A percentile compares a stretch with the other conserved stretches of the same genome.
phyloP scores from a whole-genome alignment of 257 asterid species.

The Solanum clarkiae region DNA sequence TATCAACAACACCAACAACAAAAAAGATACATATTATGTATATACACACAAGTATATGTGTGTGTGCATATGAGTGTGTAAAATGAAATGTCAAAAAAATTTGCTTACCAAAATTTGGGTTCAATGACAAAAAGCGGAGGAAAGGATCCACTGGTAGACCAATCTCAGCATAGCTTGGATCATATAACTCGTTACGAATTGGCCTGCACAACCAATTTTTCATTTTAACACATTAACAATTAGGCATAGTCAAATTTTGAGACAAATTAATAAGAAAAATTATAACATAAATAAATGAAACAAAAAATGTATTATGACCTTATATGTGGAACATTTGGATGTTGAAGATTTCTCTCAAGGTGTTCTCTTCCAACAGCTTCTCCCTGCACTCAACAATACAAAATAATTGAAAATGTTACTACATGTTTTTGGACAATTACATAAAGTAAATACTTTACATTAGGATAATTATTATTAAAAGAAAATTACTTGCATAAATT shows the following conservation, averaged over 20 bases:
- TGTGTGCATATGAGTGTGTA: no score
- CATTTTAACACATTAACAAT: no score
- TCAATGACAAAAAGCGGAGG: neutral
- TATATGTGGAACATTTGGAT: neutral
- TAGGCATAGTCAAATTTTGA: neutral
- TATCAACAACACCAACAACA: no score
- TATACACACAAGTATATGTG: accelerated
- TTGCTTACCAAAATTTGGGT: neutral
- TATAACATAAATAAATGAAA: neutral
- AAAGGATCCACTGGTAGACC: neutral
- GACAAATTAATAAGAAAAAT: neutral
- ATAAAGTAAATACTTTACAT: neutral
- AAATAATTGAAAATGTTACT: neutral
- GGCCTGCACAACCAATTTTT: neutral
- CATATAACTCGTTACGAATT: neutral
- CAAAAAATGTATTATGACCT: neutral
- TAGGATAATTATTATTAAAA: neutral
- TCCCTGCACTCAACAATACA: neutral
- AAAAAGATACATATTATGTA: no score
- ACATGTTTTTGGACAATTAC: neutral
- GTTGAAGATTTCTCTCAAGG: neutral
- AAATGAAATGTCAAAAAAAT: neutral
- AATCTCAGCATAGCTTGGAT: neutral
- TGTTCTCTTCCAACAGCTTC: neutral
- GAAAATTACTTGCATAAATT: neutral